Conservation (phyloP, 2,329 filamentous ascomycete species). For the Fusarium luffae region DNA sequence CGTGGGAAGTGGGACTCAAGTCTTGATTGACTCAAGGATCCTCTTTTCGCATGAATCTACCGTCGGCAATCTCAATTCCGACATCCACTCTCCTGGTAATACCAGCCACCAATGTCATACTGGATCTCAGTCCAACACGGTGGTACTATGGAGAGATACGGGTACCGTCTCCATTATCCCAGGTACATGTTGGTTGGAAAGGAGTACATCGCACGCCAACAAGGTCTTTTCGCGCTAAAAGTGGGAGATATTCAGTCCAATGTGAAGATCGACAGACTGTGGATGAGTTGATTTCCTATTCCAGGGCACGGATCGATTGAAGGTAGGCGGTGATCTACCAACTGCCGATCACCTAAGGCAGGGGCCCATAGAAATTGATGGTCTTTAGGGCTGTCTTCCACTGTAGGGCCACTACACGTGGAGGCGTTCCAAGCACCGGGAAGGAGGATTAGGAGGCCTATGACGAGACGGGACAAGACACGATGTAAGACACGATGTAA, state of each 20-base stretch:
- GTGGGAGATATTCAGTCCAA: neutral
- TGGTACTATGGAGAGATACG: neutral
- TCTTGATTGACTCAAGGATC: neutral
- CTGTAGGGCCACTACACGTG: neutral
- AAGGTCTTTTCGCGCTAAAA: neutral
- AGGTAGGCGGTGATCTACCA: neutral
- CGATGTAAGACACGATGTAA: neutral
- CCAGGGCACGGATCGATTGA: neutral
- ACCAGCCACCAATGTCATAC: neutral
- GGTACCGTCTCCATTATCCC: neutral
- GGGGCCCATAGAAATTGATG: neutral
- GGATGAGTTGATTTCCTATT: conserved; percentile 13
- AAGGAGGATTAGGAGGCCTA: neutral
- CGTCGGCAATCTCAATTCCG: conserved; percentile 9
- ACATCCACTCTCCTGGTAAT: neutral
- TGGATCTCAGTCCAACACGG: neutral
- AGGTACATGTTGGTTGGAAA: neutral
- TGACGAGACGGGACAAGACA: neutral
- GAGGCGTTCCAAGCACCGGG: neutral
- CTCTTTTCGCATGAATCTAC: neutral
- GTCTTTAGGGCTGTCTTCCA: neutral
- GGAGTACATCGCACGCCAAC: neutral
- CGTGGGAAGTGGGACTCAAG: neutral
- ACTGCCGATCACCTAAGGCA: neutral
- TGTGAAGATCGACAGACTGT: conserved; percentile 8